A percentile compares a stretch with the other conserved stretches of the same genome.
Conservation (phyloP, 2,329 filamentous ascomycete genomes). For the Phoma herbarum region DNA sequence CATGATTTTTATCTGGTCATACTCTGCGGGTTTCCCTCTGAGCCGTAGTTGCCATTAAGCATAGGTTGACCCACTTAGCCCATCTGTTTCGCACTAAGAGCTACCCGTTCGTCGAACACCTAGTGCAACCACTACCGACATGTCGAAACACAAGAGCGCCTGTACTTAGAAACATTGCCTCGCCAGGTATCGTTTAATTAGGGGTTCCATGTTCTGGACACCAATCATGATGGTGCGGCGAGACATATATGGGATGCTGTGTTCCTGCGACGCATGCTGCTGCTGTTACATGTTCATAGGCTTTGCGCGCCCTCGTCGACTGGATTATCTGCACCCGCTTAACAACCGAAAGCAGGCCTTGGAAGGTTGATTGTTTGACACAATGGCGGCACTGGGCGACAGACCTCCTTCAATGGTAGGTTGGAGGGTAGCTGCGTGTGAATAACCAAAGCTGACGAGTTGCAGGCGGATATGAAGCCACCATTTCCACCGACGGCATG, state of each 20-base stretch:
- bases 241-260: conserved; percentile 25
- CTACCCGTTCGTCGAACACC: conserved; percentile 13
- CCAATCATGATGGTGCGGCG: conserved; percentile 13
- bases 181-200: conserved; percentile 16
- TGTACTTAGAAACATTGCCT: conserved; percentile 23
- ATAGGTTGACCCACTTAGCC: conserved; percentile 4
- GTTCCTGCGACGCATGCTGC: conserved; percentile 11
- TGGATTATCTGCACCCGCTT: neutral
- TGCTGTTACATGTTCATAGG: conserved; percentile 1
- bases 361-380: conserved; percentile 4
- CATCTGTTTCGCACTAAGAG: conserved; percentile 17
- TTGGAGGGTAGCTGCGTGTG: neutral
- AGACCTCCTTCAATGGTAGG: conserved; percentile 28
- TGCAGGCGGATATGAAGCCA: conserved; percentile 30
- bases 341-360: neutral
- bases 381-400: conserved; percentile 25
- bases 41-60: neutral
- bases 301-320: neutral
- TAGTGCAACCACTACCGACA: conserved; percentile 24
- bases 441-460: conserved; percentile 13
- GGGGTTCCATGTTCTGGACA: conserved; percentile 7
- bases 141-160: conserved; percentile 22
- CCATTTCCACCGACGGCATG: conserved; percentile 46
- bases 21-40: neutral
- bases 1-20: neutral